Percentiles rank a stretch among this genome's conserved stretches.
These are phyloP conservation scores for Kwoniella sp. DNA, from an alignment of 768 basidiomycete genomes.

Conservation along the genomic window DNA sequence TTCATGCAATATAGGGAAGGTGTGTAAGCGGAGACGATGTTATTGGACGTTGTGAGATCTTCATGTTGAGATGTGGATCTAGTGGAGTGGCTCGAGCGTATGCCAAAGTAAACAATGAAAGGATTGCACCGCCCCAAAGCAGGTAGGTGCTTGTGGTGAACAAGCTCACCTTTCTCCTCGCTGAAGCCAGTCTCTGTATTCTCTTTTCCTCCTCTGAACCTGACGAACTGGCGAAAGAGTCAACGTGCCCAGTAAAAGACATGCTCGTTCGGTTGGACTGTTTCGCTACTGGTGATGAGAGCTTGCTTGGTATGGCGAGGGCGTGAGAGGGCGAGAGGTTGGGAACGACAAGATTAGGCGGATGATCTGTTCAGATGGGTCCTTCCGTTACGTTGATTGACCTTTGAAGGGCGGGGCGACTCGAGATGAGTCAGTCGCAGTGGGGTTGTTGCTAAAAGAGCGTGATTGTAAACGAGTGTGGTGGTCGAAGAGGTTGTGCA, in stretches of 20 bases:
- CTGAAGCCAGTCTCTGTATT: slow-evolving; percentile 37
- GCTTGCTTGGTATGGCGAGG: neutral
- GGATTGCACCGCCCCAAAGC: neutral
- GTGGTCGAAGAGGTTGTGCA: no score
- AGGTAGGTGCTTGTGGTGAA: neutral
- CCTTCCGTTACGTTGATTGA: slow-evolving; percentile 12
- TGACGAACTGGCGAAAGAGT: slow-evolving; percentile 4
- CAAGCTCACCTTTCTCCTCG: slow-evolving; percentile 41
- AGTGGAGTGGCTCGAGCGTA: slow-evolving; percentile 2
- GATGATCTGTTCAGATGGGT: neutral
- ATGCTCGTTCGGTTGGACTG: neutral
- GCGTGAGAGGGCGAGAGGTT: neutral
- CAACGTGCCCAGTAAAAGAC: slow-evolving; percentile 1
- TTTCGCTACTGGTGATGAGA: no score
- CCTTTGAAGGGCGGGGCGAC: neutral
- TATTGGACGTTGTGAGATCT: neutral
- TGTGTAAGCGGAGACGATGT: neutral
- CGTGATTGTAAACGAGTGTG: neutral
- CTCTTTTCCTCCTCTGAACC: slow-evolving; percentile 26
- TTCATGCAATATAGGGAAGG: slow-evolving; percentile 3
- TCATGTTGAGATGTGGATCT: neutral
- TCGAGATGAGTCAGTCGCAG: neutral
- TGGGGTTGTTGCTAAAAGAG: neutral
- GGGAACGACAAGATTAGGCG: neutral
- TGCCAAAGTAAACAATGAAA: neutral